These are phyloP conservation scores for Xylaria nigripes DNA, from an alignment of 495 filamentous ascomycete genomes.

Conservation along the genomic window DNA sequence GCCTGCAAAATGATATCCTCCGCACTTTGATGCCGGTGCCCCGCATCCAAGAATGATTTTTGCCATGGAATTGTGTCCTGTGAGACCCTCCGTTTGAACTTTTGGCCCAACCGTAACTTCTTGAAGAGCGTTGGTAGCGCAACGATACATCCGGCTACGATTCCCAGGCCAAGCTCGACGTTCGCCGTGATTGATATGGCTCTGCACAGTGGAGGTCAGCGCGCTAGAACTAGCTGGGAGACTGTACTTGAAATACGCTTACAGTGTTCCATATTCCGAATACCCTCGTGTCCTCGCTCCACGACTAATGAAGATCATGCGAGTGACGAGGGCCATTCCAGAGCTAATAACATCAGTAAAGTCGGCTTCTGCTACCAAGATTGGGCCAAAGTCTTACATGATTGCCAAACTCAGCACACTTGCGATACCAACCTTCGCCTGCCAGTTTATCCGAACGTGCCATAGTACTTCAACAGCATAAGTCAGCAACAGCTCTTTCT, in stretches of 20 bases:
- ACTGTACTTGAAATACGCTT: not conserved
- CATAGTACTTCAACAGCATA: constrained; percentile 24
- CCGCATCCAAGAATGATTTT: not conserved
- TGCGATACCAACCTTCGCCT: constrained; percentile 28
- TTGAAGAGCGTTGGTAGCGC: constrained; percentile 36
- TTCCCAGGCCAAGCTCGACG: constrained; percentile 33
- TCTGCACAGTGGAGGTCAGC: constrained; percentile 2
- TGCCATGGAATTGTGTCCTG: constrained; percentile 8
- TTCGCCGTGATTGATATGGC: constrained; percentile 31
- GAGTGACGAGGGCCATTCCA: constrained; percentile 33
- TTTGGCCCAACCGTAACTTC: not conserved
- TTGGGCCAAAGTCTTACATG: constrained; percentile 17
- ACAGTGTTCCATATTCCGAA: constrained; percentile 18
- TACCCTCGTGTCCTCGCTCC: constrained; percentile 15
- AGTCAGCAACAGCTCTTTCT: not conserved
- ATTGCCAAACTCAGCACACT: constrained; percentile 31
- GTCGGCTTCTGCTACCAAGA: not conserved
- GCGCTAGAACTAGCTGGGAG: not conserved
- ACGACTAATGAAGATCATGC: constrained; percentile 31
- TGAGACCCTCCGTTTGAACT: not conserved
- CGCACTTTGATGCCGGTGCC: not conserved
- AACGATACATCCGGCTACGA: constrained; percentile 35
- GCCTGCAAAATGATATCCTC: constrained; percentile 9
- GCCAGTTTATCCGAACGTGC: constrained; percentile 29
- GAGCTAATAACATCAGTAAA: constrained; percentile 21